A percentile compares a stretch with the other conserved stretches of the same genome.
phyloP scores from a whole-genome alignment of 805 yeast genomes.

The Sugiyamaella mastotermitis region DNA sequence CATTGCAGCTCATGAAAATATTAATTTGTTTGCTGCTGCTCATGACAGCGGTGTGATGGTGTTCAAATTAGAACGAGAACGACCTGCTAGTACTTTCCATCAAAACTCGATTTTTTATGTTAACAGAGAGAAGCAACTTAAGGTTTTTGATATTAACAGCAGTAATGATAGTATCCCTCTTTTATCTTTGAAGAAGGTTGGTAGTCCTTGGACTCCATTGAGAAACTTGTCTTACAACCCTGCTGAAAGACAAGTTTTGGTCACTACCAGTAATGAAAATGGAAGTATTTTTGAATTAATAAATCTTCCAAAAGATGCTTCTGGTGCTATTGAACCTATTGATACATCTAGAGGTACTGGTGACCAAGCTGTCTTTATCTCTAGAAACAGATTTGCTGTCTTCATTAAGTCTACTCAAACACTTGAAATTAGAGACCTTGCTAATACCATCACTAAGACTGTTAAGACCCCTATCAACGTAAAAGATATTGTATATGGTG shows the following conservation, averaged over 20 bases:
- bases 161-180: constrained; percentile 68
- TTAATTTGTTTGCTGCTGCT: constrained; percentile 91
- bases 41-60: constrained; percentile 98
- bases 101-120: constrained; percentile 73
- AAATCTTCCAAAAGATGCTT: constrained; percentile 73
- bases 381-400: constrained; percentile 90
- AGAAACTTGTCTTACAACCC: constrained; percentile 86
- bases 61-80: constrained; percentile 93
- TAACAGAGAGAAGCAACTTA: constrained; percentile 81
- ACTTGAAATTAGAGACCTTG: constrained; percentile 79
- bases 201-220: constrained; percentile 81
- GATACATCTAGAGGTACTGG: constrained; percentile 75
- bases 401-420: constrained; percentile 57
- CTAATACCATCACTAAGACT: constrained; percentile 73
- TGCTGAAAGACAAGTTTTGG: constrained; percentile 78
- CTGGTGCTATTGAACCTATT: constrained; percentile 94
- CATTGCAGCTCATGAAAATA: constrained; percentile 78
- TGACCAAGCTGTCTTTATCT: constrained; percentile 80
- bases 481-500: constrained; percentile 66
- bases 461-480: constrained; percentile 53
- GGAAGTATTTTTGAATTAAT: constrained; percentile 57
- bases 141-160: constrained; percentile 62
- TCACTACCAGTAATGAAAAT: constrained; percentile 46
- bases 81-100: constrained; percentile 78
- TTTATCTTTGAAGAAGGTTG: constrained; percentile 76